Evolutionary conservation across 305 asterid species (phyloP).

Genomic region (Andrographis paniculata): DNA sequence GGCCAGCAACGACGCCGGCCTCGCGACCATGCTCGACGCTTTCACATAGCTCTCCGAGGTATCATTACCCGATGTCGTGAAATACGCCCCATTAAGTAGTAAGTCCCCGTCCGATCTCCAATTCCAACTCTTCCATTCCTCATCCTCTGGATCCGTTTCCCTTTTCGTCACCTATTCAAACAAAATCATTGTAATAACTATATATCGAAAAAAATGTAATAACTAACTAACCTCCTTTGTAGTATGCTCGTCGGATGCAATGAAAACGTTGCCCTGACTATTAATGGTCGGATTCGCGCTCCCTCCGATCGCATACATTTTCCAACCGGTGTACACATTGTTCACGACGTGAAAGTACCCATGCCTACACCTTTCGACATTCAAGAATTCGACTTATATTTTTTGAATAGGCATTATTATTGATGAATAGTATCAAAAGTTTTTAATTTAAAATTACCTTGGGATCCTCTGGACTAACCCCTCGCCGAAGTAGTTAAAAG

Average conservation of each 20-base stretch:
- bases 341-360: constrained; percentile 48
- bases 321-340: constrained; percentile 52
- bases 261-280: constrained; percentile 49
- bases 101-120: constrained; percentile 44
- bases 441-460: constrained; percentile 17
- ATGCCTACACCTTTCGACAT: constrained; percentile 35
- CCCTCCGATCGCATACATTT: constrained; percentile 55
- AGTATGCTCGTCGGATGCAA: constrained; percentile 23
- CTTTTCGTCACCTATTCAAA: constrained; percentile 32
- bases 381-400: not conserved
- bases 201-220: not conserved
- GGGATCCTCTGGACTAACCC: constrained; percentile 50
- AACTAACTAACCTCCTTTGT: constrained; percentile 26
- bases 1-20: constrained; percentile 30
- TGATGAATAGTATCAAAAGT: too few species aligned
- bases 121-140: constrained; percentile 35
- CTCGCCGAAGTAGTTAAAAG: constrained; percentile 47
- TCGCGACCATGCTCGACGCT: constrained; percentile 49
- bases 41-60: constrained; percentile 23
- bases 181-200: not conserved
- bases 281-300: constrained; percentile 49
- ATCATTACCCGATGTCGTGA: constrained; percentile 28
- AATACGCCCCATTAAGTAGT: constrained; percentile 33
- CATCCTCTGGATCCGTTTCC: constrained; percentile 20
- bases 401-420: too few species aligned